A percentile compares a stretch with the other conserved stretches of the same genome.
phyloP scores from a whole-genome alignment of 2,329 filamentous ascomycete species.

The Penicillium rolfsii region DNA sequence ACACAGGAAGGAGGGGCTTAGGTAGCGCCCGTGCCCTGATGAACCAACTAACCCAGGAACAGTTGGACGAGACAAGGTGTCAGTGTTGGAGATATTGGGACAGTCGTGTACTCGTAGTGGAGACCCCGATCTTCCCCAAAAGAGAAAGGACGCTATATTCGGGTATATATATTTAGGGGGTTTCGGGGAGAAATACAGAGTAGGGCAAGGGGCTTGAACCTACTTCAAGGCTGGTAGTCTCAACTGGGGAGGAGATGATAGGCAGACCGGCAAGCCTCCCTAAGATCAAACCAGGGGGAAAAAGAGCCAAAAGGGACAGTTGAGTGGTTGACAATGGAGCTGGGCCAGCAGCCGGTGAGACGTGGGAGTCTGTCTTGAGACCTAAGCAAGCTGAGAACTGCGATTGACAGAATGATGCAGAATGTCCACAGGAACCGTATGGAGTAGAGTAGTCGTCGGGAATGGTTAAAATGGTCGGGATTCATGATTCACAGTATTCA shows the following conservation, averaged over 20 bases:
- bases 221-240: not conserved
- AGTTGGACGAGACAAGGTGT: not conserved
- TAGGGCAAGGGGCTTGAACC: not conserved
- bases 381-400: not conserved
- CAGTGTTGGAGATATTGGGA: not conserved
- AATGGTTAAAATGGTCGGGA: not conserved
- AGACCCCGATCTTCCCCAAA: not conserved
- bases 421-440: not conserved
- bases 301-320: not conserved
- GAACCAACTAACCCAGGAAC: conserved; percentile 1
- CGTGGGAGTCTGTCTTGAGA: not conserved
- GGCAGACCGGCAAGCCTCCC: not conserved
- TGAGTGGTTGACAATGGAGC: not conserved
- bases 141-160: not conserved
- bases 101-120: not conserved
- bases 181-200: too few relatives aligned
- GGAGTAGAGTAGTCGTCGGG: too few relatives aligned
- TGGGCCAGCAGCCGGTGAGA: conserved; percentile 3
- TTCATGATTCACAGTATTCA: too few relatives aligned
- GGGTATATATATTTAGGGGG: not conserved
- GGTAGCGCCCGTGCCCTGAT: conserved; percentile 14
- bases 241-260: not conserved
- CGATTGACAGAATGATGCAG: not conserved
- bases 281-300: not conserved
- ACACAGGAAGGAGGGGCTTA: conserved; percentile 15